Conservation (phyloP, 148 eudicot genomes). For the Rhododendron henanense region DNA sequence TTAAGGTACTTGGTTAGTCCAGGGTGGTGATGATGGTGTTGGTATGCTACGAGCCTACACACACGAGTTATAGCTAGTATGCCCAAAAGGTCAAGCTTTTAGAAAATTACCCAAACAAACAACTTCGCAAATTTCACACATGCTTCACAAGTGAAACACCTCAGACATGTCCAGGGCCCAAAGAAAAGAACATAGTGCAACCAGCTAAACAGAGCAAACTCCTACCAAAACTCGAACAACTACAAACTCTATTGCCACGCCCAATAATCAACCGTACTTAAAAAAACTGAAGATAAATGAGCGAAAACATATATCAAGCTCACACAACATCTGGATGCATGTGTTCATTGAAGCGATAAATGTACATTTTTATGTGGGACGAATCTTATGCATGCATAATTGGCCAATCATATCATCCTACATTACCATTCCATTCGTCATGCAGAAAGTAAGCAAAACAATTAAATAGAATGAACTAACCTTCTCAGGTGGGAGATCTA, state of each 20-base stretch:
- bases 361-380: background rate
- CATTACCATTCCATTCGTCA: background rate
- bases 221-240: background rate
- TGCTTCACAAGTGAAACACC: background rate
- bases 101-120: background rate
- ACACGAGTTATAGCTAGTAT: background rate
- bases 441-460: background rate
- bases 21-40: background rate
- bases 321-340: background rate
- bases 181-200: background rate
- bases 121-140: background rate
- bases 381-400: background rate
- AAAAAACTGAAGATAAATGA: background rate
- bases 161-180: background rate
- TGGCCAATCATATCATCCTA: background rate
- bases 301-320: background rate
- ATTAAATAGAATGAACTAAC: slow-evolving; percentile 23
- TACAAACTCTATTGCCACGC: background rate
- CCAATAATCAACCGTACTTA: no score
- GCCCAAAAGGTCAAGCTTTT: background rate
- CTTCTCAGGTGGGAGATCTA: slow-evolving; percentile 98
- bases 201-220: background rate
- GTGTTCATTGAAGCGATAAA: background rate
- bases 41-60: background rate
- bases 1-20: background rate